A percentile compares a stretch with the other conserved stretches of the same genome.
Conservation (phyloP, 768 basidiomycete genomes). For the Boletus coccyginus region DNA sequence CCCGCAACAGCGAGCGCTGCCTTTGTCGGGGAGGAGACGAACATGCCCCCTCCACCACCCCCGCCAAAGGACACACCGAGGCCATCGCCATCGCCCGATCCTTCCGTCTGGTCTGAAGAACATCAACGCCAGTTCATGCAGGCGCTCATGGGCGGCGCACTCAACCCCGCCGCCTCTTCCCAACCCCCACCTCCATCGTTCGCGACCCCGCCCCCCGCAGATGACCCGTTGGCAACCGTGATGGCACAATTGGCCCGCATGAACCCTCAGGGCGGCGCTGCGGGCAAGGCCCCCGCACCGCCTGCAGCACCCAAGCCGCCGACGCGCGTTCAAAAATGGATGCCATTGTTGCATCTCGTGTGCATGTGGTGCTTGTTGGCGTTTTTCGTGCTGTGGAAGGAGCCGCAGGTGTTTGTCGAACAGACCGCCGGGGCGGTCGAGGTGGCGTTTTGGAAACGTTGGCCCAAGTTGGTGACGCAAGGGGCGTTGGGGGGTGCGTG, state of each 20-base stretch:
- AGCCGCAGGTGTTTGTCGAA: constrained; percentile 51
- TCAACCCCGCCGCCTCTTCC: constrained; percentile 29
- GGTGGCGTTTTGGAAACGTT: constrained; percentile 50
- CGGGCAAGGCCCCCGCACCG: constrained; percentile 29
- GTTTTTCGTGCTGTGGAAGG: constrained; percentile 65
- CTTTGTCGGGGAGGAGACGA: constrained; percentile 39
- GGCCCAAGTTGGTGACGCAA: constrained; percentile 53
- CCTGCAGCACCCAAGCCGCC: constrained; percentile 30
- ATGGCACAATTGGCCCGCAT: constrained; percentile 32
- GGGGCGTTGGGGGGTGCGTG: constrained; percentile 36
- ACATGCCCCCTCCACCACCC: constrained; percentile 26
- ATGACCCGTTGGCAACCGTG: constrained; percentile 49
- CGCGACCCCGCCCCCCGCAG: constrained; percentile 15
- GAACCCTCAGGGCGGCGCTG: constrained; percentile 18
- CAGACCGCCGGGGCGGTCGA: constrained; percentile 34
- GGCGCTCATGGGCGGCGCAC: constrained; percentile 49
- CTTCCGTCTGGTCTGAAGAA: constrained; percentile 63
- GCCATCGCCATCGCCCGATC: constrained; percentile 39
- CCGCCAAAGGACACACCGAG: constrained; percentile 25
- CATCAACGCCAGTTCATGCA: constrained; percentile 68
- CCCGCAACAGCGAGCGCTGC: constrained; percentile 19
- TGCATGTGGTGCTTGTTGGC: constrained; percentile 63
- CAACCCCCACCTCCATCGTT: constrained; percentile 2
- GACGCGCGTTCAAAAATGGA: constrained; percentile 53
- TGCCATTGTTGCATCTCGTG: constrained; percentile 65